A percentile compares a stretch with the other conserved stretches of the same genome.
Evolutionary conservation across 2,329 filamentous ascomycete genomes (phyloP).

Genomic region (Emergomyces pasteurianus): DNA sequence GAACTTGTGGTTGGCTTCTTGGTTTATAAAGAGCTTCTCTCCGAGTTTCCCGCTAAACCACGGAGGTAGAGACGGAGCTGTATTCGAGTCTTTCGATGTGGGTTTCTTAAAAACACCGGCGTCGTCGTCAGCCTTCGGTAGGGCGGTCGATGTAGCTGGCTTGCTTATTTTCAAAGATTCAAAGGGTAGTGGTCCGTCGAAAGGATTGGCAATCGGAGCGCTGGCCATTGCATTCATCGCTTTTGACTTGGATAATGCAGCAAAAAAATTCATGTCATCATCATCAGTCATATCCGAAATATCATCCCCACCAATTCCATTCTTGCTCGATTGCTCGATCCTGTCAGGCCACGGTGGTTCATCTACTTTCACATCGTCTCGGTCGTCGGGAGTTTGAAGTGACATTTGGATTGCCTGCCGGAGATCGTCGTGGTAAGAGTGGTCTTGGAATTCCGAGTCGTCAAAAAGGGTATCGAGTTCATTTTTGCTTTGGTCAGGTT

Average conservation of each 20-base stretch:
- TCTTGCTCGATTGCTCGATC: slow-evolving; percentile 13
- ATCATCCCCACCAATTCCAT: background rate
- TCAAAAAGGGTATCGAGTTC: slow-evolving; percentile 48
- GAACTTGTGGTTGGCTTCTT: slow-evolving; percentile 18
- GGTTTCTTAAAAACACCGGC: slow-evolving; percentile 55
- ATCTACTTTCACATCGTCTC: slow-evolving; percentile 24
- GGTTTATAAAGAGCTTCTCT: slow-evolving; percentile 21
- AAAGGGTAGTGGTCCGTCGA: slow-evolving; percentile 79
- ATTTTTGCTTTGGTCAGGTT: slow-evolving; percentile 29
- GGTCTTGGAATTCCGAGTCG: slow-evolving; percentile 28
- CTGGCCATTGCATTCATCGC: slow-evolving; percentile 36
- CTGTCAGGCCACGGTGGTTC: slow-evolving; percentile 25
- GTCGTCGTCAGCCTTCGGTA: slow-evolving; percentile 37
- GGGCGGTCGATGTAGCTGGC: background rate
- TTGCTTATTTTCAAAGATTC: slow-evolving; percentile 64
- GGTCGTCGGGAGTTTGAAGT: slow-evolving; percentile 40
- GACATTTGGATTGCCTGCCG: slow-evolving; percentile 76
- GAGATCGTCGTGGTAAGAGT: slow-evolving; percentile 59
- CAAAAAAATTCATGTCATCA: slow-evolving; percentile 64
- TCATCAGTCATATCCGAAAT: slow-evolving; percentile 39
- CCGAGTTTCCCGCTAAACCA: slow-evolving; percentile 33
- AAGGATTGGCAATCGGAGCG: slow-evolving; percentile 39
- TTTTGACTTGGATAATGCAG: slow-evolving; percentile 61
- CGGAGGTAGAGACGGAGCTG: slow-evolving; percentile 28
- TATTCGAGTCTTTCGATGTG: slow-evolving; percentile 15